Conservation (phyloP, 2,329 filamentous ascomycete genomes). For the Claviceps purpurea region DNA sequence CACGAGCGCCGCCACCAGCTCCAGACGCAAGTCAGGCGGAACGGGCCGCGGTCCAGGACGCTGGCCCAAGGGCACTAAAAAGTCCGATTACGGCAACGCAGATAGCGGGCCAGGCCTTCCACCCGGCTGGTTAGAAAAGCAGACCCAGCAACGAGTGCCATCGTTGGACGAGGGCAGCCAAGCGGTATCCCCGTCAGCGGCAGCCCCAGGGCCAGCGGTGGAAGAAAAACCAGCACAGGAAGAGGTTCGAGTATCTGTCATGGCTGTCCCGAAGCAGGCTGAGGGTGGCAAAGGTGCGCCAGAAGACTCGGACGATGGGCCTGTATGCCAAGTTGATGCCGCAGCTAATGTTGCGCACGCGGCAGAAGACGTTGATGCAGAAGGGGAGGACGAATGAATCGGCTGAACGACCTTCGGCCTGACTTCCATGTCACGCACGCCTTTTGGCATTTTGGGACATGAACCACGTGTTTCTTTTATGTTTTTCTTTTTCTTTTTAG, state of each 20-base stretch:
- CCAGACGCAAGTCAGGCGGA: slow-evolving; percentile 42
- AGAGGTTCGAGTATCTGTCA: slow-evolving; percentile 20
- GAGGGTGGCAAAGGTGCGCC: slow-evolving; percentile 9
- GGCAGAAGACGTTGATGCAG: neutral
- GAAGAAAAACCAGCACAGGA: slow-evolving; percentile 18
- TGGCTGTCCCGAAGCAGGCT: slow-evolving; percentile 9
- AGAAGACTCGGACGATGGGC: neutral
- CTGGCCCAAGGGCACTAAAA: slow-evolving; percentile 57
- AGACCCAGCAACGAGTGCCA: slow-evolving; percentile 9
- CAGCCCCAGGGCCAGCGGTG: slow-evolving; percentile 3
- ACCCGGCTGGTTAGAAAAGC: slow-evolving; percentile 36
- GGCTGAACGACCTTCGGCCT: no score
- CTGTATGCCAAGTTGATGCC: slow-evolving; percentile 1
- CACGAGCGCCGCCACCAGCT: slow-evolving; percentile 18
- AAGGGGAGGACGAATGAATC: neutral
- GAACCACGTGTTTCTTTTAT: neutral
- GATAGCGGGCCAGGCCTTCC: slow-evolving; percentile 51
- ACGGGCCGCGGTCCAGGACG: slow-evolving; percentile 51
- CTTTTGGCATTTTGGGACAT: neutral
- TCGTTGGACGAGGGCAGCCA: slow-evolving; percentile 7
- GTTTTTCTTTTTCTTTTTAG: neutral
- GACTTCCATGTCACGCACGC: neutral
- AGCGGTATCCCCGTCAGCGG: neutral
- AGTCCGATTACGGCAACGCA: slow-evolving; percentile 53
- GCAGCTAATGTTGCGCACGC: neutral